Base-by-base conservation (phyloP, 2,329 filamentous ascomycete species). In the Tolypocladium pustulatum region DNA sequence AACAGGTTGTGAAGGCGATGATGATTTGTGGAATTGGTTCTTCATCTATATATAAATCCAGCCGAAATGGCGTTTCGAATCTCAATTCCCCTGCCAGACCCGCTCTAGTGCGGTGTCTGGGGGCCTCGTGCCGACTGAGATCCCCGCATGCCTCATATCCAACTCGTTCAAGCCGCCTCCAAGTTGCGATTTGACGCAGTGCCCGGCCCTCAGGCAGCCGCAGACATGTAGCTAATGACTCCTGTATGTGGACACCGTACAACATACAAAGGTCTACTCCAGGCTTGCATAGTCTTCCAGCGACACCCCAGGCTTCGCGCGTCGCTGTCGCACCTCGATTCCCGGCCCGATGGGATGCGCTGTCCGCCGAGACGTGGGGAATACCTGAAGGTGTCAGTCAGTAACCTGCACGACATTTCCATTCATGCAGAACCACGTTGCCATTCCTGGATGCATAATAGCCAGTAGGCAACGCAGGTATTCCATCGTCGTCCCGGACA, bases 291-390 rank as follows among this genome's bases (percentile, higher is more conserved):
- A 80, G 67, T 88, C 85, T 60, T 85, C 78, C 67, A 93, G 67
- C 65, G 82, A 81, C 66, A 79, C 75, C 43, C 81, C 75, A 62
- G 80, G 75, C 70, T 79, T 79, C 60, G 82, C 75, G 51, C 84
- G 82, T 68, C 86, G 81, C 58, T 92, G 84, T 67, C 86, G 81
- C 63, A 92, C 80, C 72, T 96, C 91, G 62, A 97, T 85, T 15
- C 92, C 91, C 4, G 91, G 90, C 0, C 91, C 91, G 57, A 92
- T 81, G 37, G 88, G 73, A 61, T 88, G 83, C 54, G 80, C 76
- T 67, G 80, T 79, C 69, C 90, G 81, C 68, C 89, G 75, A 1
- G 79, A 78, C 12, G 78, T 56, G 8, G 83, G 83, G 62, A 86
- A 86, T 30, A 86, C 76, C 82, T 85, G 59, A 1, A 0, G 34